Base-by-base conservation (phyloP, 2,329 filamentous ascomycete genomes). In the Trichoderma asperellum region DNA sequence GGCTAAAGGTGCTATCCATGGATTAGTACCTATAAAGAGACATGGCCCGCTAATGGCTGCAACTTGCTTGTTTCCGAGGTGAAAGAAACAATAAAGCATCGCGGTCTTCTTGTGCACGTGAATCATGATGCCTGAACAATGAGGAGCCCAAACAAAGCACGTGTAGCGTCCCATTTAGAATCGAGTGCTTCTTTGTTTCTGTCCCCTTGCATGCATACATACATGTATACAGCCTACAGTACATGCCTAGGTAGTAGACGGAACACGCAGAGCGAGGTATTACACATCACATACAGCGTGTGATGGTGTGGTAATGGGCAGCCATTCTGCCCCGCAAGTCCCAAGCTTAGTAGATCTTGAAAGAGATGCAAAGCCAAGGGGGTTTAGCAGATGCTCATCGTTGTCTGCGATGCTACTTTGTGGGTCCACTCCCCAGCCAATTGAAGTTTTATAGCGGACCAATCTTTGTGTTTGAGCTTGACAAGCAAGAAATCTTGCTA, bases 341-440 rank as follows among this genome's bases (percentile, higher is more conserved):
- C 32, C 66, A 68, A 24, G 35, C 57, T 5, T 49, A 21, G 47
- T 49, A 61, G 66, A 68, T 68, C 34, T n/a, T 24, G 57, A 59
- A 49, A 21, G 66, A 56, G 47, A 68, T 62, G 66, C 49, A 68
- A 43, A 35, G 21, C 35, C 52, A 68, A 43, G 66, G 65, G n/a
- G 53, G 21, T 6, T 43, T 12, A 47, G n/a, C 49, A 24, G 56
- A 29, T 34, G 56, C 43, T 52, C 34, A 43, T 57, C 16, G 35
- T 29, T 14, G 14, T 6, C 27, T 29, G 24, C 16, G 52, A 10
- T 32, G 24, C 16, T 55, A 24, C 27, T 29, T 55, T 55, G 52
- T 34, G 55, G 55, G 32, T 21, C 55, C 18, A 4, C 1, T 24
- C 5, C 32, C 10, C 16, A 14, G 32, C 32, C 34, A 37, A 37